These are phyloP conservation scores for Pistacia vera DNA, from an alignment of 345 rosid genomes.

Conservation along the genomic window DNA sequence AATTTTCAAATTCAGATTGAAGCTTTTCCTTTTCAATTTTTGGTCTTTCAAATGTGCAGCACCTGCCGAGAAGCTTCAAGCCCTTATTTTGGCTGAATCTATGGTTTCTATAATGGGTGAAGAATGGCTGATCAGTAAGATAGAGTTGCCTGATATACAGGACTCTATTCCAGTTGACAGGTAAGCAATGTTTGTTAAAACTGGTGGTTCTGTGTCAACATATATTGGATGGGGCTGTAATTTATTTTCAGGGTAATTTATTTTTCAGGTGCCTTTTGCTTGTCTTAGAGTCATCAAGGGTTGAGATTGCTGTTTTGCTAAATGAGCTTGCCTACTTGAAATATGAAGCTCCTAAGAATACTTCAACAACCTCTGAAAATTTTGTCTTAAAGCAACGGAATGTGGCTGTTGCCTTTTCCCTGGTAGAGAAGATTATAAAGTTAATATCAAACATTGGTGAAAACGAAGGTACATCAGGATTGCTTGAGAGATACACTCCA, in stretches of 20 bases:
- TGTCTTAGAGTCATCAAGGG: constrained; percentile 83
- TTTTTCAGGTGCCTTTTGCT: constrained; percentile 80
- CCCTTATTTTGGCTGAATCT: constrained; percentile 80
- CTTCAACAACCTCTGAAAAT: constrained; percentile 49
- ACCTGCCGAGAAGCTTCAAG: constrained; percentile 78
- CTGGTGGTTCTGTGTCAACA: not conserved
- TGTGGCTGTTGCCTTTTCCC: constrained; percentile 65
- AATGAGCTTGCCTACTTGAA: constrained; percentile 83
- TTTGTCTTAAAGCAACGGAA: constrained; percentile 60
- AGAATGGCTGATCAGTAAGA: constrained; percentile 66
- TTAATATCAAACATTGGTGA: constrained; percentile 52
- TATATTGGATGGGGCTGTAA: not conserved
- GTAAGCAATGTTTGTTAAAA: constrained; percentile 33
- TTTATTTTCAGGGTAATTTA: constrained; percentile 12
- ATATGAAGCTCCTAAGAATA: constrained; percentile 73
- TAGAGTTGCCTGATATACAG: constrained; percentile 50
- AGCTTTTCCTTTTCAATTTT: constrained; percentile 12
- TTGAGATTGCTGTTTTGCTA: constrained; percentile 80
- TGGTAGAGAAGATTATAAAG: constrained; percentile 81
- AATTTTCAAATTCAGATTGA: constrained; percentile 18
- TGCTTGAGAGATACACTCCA: not conserved
- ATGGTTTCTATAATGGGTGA: constrained; percentile 67
- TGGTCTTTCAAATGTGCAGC: constrained; percentile 45
- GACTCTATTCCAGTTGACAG: constrained; percentile 63
- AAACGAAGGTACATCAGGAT: constrained; percentile 53